Conservation (phyloP, 225 moss, liverwort and hornwort species). For the Neckera pumila region DNA sequence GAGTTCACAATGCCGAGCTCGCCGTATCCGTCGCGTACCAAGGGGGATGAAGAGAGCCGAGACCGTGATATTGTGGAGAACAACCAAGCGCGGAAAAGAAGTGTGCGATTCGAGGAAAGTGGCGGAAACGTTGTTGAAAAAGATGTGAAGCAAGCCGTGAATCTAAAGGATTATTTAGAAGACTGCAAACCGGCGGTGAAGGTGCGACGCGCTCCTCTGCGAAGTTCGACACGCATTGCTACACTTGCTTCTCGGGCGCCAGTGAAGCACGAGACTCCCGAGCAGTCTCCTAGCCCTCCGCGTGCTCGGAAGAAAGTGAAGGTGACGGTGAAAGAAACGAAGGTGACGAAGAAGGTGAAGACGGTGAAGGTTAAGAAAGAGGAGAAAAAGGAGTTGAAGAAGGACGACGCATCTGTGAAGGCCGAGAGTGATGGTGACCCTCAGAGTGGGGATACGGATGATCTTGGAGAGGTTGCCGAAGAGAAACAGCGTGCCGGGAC, state of each 20-base stretch:
- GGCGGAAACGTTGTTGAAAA: background rate
- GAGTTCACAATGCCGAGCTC: conserved; percentile 31
- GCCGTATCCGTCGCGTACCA: background rate
- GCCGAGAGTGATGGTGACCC: background rate
- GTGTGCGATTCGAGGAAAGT: background rate
- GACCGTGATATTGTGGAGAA: background rate
- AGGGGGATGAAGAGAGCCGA: background rate
- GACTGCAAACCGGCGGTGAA: conserved; percentile 2
- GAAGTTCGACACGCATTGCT: conserved; percentile 35
- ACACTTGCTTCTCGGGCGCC: conserved; percentile 6
- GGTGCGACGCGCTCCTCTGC: conserved; percentile 8
- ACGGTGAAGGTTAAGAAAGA: conserved; percentile 6
- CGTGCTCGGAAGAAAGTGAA: conserved; percentile 32
- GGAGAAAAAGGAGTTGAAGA: background rate
- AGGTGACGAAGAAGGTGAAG: conserved; percentile 14
- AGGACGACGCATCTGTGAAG: background rate
- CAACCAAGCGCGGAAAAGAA: background rate
- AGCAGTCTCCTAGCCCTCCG: conserved; percentile 10
- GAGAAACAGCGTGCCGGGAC: background rate
- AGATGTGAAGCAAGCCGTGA: background rate
- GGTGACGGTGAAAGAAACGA: conserved; percentile 10
- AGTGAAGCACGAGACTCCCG: conserved; percentile 7
- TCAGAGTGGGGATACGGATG: conserved; percentile 5
- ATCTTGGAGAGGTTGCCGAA: conserved; percentile 23
- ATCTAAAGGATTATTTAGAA: background rate